These are phyloP conservation scores for Spongispora temasekensis DNA, from an alignment of 1,284 basidiomycete species.

Conservation along the genomic window DNA sequence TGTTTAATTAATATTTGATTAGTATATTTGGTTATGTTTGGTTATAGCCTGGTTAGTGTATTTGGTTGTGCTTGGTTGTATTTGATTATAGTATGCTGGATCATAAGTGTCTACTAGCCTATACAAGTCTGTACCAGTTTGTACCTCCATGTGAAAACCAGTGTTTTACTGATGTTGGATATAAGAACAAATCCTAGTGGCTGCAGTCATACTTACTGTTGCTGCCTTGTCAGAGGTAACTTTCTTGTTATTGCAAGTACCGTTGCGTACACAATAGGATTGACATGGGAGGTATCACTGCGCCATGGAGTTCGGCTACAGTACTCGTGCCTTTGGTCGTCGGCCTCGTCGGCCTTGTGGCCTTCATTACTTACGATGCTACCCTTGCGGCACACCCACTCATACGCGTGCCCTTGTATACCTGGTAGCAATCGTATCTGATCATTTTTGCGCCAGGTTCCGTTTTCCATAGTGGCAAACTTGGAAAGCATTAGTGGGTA, in stretches of 20 bases:
- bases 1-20: too few relatives aligned
- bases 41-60: too few relatives aligned
- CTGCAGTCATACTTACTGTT: background rate
- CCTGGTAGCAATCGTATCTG: background rate
- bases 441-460: constrained; percentile 8
- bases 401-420: constrained; percentile 4
- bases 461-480: constrained; percentile 14
- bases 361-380: constrained; percentile 15
- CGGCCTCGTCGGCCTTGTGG: constrained; percentile 36
- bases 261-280: constrained; percentile 8
- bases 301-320: constrained; percentile 41
- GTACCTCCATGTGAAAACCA: too few relatives aligned
- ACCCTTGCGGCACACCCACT: constrained; percentile 16
- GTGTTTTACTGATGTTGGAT: too few relatives aligned
- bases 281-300: constrained; percentile 22
- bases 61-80: too few relatives aligned
- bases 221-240: constrained; percentile 10
- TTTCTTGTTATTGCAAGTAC: constrained; percentile 13
- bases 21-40: too few relatives aligned
- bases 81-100: too few relatives aligned
- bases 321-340: constrained; percentile 46
- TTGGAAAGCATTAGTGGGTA: constrained; percentile 17
- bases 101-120: too few relatives aligned
- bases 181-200: background rate
- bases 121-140: too few relatives aligned